phyloP scores from a whole-genome alignment of 2,329 filamentous ascomycete species.

The Phyllachora maydis region DNA sequence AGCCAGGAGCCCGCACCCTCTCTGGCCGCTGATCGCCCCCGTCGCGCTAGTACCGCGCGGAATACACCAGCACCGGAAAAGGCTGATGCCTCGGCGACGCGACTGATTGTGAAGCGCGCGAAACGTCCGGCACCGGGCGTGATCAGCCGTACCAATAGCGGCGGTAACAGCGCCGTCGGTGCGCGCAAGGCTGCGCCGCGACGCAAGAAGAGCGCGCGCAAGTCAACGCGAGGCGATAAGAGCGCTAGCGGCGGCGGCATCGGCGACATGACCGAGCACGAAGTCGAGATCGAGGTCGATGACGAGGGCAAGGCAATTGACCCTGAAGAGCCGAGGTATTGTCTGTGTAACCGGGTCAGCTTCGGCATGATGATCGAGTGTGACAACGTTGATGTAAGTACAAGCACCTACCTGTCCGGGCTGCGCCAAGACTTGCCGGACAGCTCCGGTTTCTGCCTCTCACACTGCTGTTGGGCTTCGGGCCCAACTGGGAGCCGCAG shows the following conservation, averaged over 20 bases:
- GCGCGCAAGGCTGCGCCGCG: slow-evolving; percentile 49
- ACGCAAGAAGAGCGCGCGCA: slow-evolving; percentile 35
- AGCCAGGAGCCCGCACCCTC: slow-evolving; percentile 28
- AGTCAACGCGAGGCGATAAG: slow-evolving; percentile 6
- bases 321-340: slow-evolving; percentile 57
- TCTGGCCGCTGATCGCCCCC: slow-evolving; percentile 28
- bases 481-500: too few relatives aligned
- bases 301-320: slow-evolving; percentile 53
- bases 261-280: slow-evolving; percentile 17
- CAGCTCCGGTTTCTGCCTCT: too few relatives aligned
- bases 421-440: too few relatives aligned
- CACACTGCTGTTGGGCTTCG: too few relatives aligned
- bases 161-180: slow-evolving; percentile 46
- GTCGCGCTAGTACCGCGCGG: slow-evolving; percentile 33
- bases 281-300: slow-evolving; percentile 36
- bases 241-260: slow-evolving; percentile 2
- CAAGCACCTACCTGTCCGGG: too few relatives aligned
- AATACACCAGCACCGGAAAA: slow-evolving; percentile 33
- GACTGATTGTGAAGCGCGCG: slow-evolving; percentile 30
- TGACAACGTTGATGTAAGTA: slow-evolving; percentile 54
- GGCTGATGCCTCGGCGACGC: slow-evolving; percentile 8
- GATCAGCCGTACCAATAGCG: slow-evolving; percentile 40
- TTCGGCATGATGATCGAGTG: slow-evolving; percentile 72
- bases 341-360: slow-evolving; percentile 59
- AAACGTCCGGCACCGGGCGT: slow-evolving; percentile 55